These are phyloP conservation scores for Aphanoascus verrucosus DNA, from an alignment of 2,329 filamentous ascomycete genomes.

Conservation along the genomic window DNA sequence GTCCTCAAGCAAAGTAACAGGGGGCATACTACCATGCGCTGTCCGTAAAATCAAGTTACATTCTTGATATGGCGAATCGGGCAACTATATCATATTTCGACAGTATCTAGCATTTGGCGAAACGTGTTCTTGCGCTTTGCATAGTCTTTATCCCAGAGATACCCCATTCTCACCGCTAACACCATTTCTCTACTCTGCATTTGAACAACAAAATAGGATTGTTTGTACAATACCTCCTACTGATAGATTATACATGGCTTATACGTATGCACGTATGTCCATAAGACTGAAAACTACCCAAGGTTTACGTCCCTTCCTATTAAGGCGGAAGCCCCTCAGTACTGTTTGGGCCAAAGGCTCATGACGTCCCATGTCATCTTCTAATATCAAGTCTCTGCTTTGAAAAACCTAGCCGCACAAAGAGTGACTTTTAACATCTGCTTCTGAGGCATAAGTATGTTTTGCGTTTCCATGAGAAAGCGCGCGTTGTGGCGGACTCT, in stretches of 20 bases:
- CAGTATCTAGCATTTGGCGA: too few species aligned
- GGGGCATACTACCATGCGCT: neutral
- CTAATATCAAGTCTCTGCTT: neutral
- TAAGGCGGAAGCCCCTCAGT: neutral
- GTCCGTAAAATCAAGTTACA: neutral
- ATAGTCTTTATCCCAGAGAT: too few species aligned
- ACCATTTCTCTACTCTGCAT: too few species aligned
- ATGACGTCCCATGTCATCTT: neutral
- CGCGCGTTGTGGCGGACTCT: conserved; percentile 9
- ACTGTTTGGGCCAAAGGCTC: neutral
- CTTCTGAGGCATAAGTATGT: conserved; percentile 2
- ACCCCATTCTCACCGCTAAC: too few species aligned
- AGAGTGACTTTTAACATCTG: too few species aligned
- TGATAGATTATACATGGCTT: neutral
- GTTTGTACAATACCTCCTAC: too few species aligned
- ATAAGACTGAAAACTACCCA: neutral
- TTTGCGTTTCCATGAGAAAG: conserved; percentile 10
- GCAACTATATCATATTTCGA: too few species aligned
- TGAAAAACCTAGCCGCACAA: neutral
- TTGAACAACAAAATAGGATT: too few species aligned
- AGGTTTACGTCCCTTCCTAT: neutral
- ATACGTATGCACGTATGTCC: neutral
- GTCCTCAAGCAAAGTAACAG: neutral
- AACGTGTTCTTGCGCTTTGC: too few species aligned
- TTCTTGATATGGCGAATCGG: too few species aligned